Evolutionary conservation across 148 eudicot species (phyloP), one percentile per base, ranked within the genome.

Genomic region (Euryodendron excelsum): DNA sequence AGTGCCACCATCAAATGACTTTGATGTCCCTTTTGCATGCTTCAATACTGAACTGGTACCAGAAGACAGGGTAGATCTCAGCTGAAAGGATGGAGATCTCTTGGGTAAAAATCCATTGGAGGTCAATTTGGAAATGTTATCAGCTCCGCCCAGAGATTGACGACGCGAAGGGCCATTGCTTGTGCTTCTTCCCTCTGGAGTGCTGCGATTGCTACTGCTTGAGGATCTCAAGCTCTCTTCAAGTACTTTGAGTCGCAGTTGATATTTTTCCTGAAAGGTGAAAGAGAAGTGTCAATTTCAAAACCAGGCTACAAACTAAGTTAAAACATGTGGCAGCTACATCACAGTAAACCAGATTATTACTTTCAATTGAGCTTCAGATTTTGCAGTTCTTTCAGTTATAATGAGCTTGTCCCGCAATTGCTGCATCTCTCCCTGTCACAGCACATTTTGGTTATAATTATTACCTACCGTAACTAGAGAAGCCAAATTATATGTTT

Each of bases 1-100:
- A 50, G 98, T 80, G 39, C 91, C 94, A 74, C 94, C 90, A 78
- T 90, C 94, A 76, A 90, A 82, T 70, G 89, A 89, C 83, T 86
- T 88, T 71, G 89, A 88, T 56, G 87, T 87, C 61, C 92, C 93
- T 87, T 93, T 90, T 58, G 93, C 97, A 88, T 88, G 85, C 79
- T 85, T 83, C 84, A 90, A 75, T 50, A 90, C 80, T 59, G 87
- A 73, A 82, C 89, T 90, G 23, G 85, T 78, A n/a, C 89, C 90
- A 56, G 87, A 85, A 73, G 78, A n/a, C n/a, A n/a, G n/a, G n/a
- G n/a, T n/a, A n/a, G n/a, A 83, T 80, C 91, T 87, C 28, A 83
- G 60, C 63, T 85, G 91, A 79, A 88, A 80, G 18, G 91, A 90
- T 61, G 93, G 93, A 71, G 89, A 82, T 80, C 89, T 83, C 80